Conservation (phyloP, 1,284 basidiomycete genomes). For the Stereum hirsutum region DNA sequence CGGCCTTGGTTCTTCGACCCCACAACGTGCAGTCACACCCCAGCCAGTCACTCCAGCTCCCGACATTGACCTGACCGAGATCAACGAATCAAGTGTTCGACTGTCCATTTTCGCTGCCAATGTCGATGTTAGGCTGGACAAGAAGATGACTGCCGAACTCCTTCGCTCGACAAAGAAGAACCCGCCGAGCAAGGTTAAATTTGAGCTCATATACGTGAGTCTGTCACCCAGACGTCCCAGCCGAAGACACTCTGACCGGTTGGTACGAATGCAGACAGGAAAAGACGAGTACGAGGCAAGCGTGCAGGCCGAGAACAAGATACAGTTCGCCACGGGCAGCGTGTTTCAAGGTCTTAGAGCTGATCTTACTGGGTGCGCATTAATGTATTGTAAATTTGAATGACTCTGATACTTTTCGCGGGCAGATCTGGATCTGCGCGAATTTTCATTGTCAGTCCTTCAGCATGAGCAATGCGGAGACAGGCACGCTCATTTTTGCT, state of each 20-base stretch:
- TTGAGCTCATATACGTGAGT: slow-evolving; percentile 82
- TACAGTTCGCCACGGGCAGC: slow-evolving; percentile 54
- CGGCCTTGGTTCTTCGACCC: slow-evolving; percentile 37
- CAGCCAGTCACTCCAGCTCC: slow-evolving; percentile 26
- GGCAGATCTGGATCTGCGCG: slow-evolving; percentile 53
- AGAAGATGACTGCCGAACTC: slow-evolving; percentile 72
- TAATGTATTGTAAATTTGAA: slow-evolving; percentile 4
- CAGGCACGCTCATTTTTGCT: slow-evolving; percentile 2
- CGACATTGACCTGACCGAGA: slow-evolving; percentile 43
- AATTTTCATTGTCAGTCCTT: slow-evolving; percentile 62
- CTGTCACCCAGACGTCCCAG: background rate
- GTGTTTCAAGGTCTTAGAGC: slow-evolving; percentile 85
- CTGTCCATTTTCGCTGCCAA: slow-evolving; percentile 82
- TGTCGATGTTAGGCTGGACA: slow-evolving; percentile 65
- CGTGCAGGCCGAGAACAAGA: slow-evolving; percentile 53
- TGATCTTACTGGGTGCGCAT: slow-evolving; percentile 66
- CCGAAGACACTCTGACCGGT: background rate
- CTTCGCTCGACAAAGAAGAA: slow-evolving; percentile 94
- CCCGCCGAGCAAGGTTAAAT: slow-evolving; percentile 71
- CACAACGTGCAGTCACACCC: slow-evolving; percentile 31
- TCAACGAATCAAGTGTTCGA: slow-evolving; percentile 59
- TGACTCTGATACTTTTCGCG: background rate
- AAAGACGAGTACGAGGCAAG: slow-evolving; percentile 84
- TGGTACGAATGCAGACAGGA: slow-evolving; percentile 50
- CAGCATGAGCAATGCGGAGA: background rate